Percentiles rank a stretch among this genome's conserved stretches.
Conservation (phyloP, 2,329 filamentous ascomycete species). For the Penicillium sp. region DNA sequence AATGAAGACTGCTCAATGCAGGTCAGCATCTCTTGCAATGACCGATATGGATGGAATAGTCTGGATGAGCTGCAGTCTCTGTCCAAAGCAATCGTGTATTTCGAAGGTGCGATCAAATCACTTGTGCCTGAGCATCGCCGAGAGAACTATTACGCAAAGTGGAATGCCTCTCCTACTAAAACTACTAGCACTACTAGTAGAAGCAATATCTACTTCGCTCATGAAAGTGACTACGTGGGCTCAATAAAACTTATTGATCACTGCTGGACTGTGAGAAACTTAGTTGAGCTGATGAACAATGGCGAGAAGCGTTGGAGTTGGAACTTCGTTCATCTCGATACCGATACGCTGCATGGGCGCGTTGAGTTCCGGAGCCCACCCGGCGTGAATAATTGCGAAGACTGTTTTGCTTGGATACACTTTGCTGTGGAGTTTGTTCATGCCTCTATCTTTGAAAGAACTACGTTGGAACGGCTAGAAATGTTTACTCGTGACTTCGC, state of each 20-base stretch:
- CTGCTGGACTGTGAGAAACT: not conserved
- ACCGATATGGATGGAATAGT: not conserved
- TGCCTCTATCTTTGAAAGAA: not conserved
- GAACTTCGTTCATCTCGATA: not conserved
- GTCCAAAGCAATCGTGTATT: not conserved
- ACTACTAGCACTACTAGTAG: not conserved
- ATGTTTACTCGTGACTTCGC: not conserved
- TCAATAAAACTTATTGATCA: not conserved
- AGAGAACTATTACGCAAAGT: not conserved
- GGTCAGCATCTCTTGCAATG: not conserved
- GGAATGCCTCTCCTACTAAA: not conserved
- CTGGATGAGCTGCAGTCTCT: not conserved
- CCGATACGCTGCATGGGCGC: not conserved
- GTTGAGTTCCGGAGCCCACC: slow-evolving; percentile 3
- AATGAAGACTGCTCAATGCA: not conserved
- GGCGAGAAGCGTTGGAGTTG: not conserved
- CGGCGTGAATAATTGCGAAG: not conserved
- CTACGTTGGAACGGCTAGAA: not conserved
- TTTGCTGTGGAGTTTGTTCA: slow-evolving; percentile 1
- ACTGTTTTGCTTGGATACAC: slow-evolving; percentile 2
- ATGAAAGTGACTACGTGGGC: not conserved
- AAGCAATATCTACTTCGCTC: not conserved
- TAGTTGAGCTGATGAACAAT: not conserved
- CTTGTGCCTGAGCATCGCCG: not conserved
- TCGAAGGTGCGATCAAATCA: not conserved